Base-by-base conservation (phyloP, 2,329 filamentous ascomycete species). In the Fusarium kyushuense region DNA sequence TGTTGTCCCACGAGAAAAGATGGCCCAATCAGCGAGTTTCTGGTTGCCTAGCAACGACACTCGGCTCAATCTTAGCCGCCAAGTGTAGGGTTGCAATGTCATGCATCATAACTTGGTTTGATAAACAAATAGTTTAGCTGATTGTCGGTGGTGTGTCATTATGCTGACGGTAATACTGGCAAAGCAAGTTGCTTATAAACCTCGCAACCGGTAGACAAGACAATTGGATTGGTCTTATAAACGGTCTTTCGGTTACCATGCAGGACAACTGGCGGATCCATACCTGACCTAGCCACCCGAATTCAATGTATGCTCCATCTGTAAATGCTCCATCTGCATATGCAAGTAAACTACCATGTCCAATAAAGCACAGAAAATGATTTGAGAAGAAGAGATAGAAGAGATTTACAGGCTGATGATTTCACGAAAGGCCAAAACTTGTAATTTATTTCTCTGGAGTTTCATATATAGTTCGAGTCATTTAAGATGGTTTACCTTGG, bases 11-110 rank as follows among this genome's bases (percentile, higher is more conserved):
- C 30, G 68, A 75, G 67, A 55, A 45, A 45, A 49, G 32, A 54
- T 57, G 56, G 63, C 61, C 76, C 75, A 79, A 79, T 78, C 69
- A 77, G 65, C 43, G 56, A 54, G 53, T 27, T 65, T 46, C 57
- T 53, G 71, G 75, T 78, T 78, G 75, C 73, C 66, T 67, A 70
- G 74, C 77, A 79, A 79, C 77, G n/a, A 55, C 43, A 51, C 33
- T 43, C 43, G 45, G 36, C 27, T 38, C 23, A 53, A 25, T 49
- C n/a, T 57, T 67, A 54, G 66, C 40, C 51, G 51, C 61, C 43
- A 32, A 45, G 59, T 52, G 25, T 64, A 64, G 45, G 45, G 61
- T 59, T 64, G 59, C 59, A 64, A 38, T 64, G 36, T 64, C 38
- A 63, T 58, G 60, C 30, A 45, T 35, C 33, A 46, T 52, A 61